Evolutionary conservation across 140 eudicot genomes (phyloP).

Genomic region (Ambrosia hybrid): DNA sequence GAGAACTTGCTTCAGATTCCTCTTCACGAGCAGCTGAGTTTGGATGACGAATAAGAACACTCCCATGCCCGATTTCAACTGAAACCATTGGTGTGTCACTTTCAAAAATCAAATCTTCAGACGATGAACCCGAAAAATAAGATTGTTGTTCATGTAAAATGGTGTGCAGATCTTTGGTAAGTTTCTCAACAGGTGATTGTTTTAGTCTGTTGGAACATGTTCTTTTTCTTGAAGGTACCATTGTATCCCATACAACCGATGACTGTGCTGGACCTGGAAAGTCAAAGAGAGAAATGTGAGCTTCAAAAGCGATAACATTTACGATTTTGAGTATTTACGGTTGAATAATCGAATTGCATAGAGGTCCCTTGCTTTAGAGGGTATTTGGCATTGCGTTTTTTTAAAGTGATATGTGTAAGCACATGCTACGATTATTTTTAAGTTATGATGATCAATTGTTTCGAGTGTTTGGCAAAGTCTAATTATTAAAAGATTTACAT

Average conservation of each 20-base stretch:
- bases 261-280: slow-evolving; percentile 74
- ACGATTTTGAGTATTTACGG: not conserved
- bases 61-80: slow-evolving; percentile 98
- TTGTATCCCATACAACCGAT: slow-evolving; percentile 79
- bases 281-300: slow-evolving; percentile 1
- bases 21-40: slow-evolving; percentile 77
- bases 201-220: slow-evolving; percentile 76
- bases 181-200: slow-evolving; percentile 91
- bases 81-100: slow-evolving; percentile 92
- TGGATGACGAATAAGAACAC: slow-evolving; percentile 95
- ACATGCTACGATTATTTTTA: not conserved
- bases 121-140: slow-evolving; percentile 76
- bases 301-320: not conserved
- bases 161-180: slow-evolving; percentile 74
- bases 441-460: not conserved
- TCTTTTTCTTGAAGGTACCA: slow-evolving; percentile 84
- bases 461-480: too few relatives aligned
- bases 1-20: slow-evolving; percentile 98
- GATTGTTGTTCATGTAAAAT: slow-evolving; percentile 87
- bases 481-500: too few relatives aligned
- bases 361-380: too few relatives aligned
- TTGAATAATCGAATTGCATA: not conserved
- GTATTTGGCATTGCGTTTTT: too few relatives aligned
- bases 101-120: slow-evolving; percentile 87
- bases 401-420: too few relatives aligned